Conservation (phyloP, 305 asterid genomes). For the Solanum chacoense region DNA sequence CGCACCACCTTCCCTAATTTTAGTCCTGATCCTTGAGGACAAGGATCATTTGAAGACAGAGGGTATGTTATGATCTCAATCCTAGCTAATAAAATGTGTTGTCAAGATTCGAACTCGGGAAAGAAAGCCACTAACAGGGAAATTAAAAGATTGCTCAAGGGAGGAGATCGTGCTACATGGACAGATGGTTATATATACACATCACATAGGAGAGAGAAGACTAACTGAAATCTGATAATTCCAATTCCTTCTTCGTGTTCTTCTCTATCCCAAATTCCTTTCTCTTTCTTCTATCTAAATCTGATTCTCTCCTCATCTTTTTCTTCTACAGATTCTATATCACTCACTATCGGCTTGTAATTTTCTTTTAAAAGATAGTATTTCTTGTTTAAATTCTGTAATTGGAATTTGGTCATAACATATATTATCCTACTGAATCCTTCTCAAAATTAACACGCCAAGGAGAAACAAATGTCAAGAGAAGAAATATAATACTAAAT, state of each 20-base stretch:
- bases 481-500: background rate
- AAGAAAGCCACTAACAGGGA: background rate
- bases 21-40: background rate
- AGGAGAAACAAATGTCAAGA: background rate
- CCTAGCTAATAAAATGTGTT: background rate
- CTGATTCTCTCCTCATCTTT: background rate
- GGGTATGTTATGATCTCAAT: background rate
- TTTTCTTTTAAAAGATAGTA: background rate
- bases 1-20: background rate
- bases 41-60: background rate
- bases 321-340: background rate
- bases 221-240: background rate
- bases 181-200: background rate
- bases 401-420: background rate
- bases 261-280: background rate
- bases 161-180: background rate
- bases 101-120: background rate
- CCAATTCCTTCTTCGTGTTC: background rate
- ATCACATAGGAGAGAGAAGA: background rate
- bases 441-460: background rate
- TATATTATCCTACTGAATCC: background rate
- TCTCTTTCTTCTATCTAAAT: background rate
- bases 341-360: background rate
- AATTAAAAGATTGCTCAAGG: background rate
- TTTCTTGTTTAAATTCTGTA: background rate